Evolutionary conservation across 306 rosid genomes (phyloP).

Genomic region (Betula pendula): DNA sequence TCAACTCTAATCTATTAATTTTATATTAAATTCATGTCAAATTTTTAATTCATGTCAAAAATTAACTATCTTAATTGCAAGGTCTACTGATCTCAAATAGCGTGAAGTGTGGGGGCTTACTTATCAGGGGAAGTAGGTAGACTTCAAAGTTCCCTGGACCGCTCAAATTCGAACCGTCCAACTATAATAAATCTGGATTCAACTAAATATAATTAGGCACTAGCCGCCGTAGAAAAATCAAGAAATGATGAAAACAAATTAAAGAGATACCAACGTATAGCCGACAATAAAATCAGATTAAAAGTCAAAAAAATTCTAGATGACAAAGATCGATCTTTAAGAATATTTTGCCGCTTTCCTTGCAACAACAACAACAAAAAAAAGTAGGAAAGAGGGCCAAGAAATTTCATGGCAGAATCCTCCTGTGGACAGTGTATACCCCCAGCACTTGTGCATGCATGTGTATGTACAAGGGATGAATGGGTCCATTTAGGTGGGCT

Average conservation of each 20-base stretch:
- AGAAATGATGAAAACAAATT: background rate
- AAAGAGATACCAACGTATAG: background rate
- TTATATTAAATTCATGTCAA: no score
- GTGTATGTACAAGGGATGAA: background rate
- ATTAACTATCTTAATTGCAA: no score
- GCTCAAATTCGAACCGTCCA: no score
- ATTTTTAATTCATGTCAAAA: no score
- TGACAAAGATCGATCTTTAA: background rate
- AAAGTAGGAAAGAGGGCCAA: background rate
- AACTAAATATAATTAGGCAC: no score
- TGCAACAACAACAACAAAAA: background rate
- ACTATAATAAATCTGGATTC: no score
- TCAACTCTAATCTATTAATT: no score
- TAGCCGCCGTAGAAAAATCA: no score
- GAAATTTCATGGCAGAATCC: constrained; percentile 10
- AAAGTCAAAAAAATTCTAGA: constrained; percentile 1
- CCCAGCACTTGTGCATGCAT: background rate
- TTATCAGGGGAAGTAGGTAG: no score
- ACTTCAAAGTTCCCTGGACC: no score
- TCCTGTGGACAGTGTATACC: background rate
- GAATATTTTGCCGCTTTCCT: background rate
- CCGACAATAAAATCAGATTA: background rate
- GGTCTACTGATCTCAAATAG: no score
- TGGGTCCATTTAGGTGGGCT: constrained; percentile 13
- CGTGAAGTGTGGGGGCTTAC: no score